Conservation (phyloP, 257 asterid genomes). For the Leonotis leonurus region DNA sequence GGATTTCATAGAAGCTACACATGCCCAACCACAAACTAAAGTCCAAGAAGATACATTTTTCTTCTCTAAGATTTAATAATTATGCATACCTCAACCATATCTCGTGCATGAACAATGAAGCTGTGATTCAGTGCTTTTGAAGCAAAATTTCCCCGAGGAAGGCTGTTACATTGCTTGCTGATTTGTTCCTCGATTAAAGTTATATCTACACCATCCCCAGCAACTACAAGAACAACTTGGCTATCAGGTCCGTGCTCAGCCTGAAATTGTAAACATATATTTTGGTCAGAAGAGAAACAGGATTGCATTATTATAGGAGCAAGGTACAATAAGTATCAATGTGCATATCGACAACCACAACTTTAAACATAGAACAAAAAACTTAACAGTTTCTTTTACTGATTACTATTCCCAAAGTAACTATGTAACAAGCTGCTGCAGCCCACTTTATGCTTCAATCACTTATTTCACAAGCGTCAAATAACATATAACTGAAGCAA, state of each 20-base stretch:
- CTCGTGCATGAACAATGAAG: constrained; percentile 73
- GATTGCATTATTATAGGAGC: neutral
- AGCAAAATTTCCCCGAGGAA: constrained; percentile 87
- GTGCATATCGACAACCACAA: neutral
- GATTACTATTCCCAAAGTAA: neutral
- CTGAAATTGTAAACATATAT: constrained; percentile 36
- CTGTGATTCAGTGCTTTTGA: constrained; percentile 85
- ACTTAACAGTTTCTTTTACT: neutral
- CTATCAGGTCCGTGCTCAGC: constrained; percentile 99
- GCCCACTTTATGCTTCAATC: neutral
- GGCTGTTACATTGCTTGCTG: constrained; percentile 67
- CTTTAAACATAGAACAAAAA: neutral
- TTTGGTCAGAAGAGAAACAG: neutral
- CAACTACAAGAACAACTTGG: constrained; percentile 92
- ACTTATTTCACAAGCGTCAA: neutral
- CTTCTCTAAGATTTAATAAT: neutral
- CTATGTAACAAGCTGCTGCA: neutral
- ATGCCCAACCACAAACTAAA: neutral
- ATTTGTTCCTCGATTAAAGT: constrained; percentile 63
- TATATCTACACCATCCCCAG: constrained; percentile 77
- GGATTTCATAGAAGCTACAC: neutral
- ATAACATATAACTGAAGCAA: neutral
- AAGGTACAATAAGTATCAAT: neutral
- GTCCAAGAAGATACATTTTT: neutral
- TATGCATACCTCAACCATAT: constrained; percentile 77